Evolutionary conservation across 2,329 filamentous ascomycete species (phyloP), one percentile per base, ranked within the genome.

Genomic region (Cladosporium cucumerinum): DNA sequence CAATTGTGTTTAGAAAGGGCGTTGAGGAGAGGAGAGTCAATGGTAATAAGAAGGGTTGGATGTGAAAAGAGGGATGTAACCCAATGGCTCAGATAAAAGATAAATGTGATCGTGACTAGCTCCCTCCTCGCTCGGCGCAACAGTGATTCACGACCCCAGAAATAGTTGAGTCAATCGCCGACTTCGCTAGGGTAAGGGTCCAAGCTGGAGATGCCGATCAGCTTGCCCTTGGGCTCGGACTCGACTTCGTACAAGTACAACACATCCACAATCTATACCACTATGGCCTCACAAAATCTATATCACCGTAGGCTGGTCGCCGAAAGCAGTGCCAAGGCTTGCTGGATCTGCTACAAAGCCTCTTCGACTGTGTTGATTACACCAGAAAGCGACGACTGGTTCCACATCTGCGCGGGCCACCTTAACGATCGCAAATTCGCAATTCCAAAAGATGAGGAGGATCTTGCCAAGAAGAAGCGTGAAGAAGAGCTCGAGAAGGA

Each of bases 301-400:
- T 98, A 94, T 80, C 87, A 91, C 68, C 90, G 93, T 69, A 90
- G 94, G 58, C 91, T 88, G 70, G 94, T 98, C 39, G 93, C 93
- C 14, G 92, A 96, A 32, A 85, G 87, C n/a, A 85, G 89, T 1
- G 85, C 91, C 14, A 96, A 91, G 78, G 84, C 91, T 58, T 99
- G 95, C 78, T 90, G 92, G 78, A 87, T 98, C 68, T 98, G 95
- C 83, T 96, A 89, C 82, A 96, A 95, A 78, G 90, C 91, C 10
- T 92, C 89, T 66, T 87, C 89, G 7, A 96, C 89, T 69, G 94
- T 98, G 21, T 82, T 99, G 63, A 91, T 97, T 70, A 96, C 93
- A 10, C 86, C 91, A 0, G 93, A 96, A 72, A 93, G 92, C 73
- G 95, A 94, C 87, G 93, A 95, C 79, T 71, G 73, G 68, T 98